These are phyloP conservation scores for Trametes cinnabarina DNA, from an alignment of 768 basidiomycete genomes.

Conservation along the genomic window DNA sequence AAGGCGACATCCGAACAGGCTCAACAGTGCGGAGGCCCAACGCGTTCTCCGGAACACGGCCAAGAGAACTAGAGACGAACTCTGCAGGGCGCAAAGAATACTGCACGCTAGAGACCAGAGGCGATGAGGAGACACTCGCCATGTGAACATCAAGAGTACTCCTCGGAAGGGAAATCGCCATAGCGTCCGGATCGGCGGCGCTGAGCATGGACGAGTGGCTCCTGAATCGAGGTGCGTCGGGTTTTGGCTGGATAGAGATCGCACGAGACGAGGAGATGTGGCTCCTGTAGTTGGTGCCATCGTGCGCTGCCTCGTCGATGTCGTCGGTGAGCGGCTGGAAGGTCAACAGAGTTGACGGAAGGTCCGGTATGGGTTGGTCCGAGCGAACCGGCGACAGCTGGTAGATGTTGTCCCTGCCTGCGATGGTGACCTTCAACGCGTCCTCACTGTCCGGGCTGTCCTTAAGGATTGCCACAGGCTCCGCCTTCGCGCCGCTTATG, in stretches of 20 bases:
- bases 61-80: conserved; percentile 4
- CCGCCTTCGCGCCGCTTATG: conserved; percentile 10
- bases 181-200: conserved; percentile 14
- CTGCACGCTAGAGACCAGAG: conserved; percentile 15
- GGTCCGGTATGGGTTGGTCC: conserved; percentile 24
- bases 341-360: conserved; percentile 21
- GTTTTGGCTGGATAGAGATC: conserved; percentile 23
- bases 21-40: conserved; percentile 13
- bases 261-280: conserved; percentile 20
- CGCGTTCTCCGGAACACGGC: conserved; percentile 9
- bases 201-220: conserved; percentile 22
- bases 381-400: conserved; percentile 27
- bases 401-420: conserved; percentile 23
- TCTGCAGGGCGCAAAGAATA: conserved; percentile 18
- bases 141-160: conserved; percentile 28
- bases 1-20: conserved; percentile 1
- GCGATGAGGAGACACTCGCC: conserved; percentile 29
- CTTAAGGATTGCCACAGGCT: conserved; percentile 20
- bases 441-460: conserved; percentile 12
- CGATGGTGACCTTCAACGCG: conserved; percentile 14
- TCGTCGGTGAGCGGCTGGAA: conserved; percentile 28
- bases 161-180: conserved; percentile 26
- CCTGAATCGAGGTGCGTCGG: conserved; percentile 18
- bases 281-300: conserved; percentile 14
- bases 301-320: conserved; percentile 23